Evolutionary conservation across 805 yeast species (phyloP), one percentile per base, ranked within the genome.

Genomic region (Candida peoriensis): DNA sequence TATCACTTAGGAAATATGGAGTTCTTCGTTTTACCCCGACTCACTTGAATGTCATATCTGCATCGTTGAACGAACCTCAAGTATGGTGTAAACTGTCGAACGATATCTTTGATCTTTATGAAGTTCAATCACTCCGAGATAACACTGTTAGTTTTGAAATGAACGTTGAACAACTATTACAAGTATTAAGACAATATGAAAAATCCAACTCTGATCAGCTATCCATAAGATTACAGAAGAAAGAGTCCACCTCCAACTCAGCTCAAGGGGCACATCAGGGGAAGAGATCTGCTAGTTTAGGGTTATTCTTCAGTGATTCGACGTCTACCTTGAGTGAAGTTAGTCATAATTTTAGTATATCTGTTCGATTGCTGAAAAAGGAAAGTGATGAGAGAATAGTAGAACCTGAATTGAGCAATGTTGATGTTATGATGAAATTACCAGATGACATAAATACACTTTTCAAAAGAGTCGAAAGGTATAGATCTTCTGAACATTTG

Each of bases 311-410:
- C 48, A 66, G 73, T 14, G 78, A 75, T 41, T 59, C 55, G 47
- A 61, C 55, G 23, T 53, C 55, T 33, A 54, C 56, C 34, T 45
- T 68, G 8, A 67, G 70, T 17, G 60, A 73, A 3, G 67, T 84
- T 13, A 70, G 72, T 41, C 87, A 81, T 48, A 70, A 83, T 7
- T 77, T 79, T 47, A 75, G 76, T 33, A 72, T 89, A 14, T 90
- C 95, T 0, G 84, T 84, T 2, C 64, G 78, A 44, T 62, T 84
- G 27, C 49, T 83, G 37, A 71, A 76, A 38, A 66, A 64, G 42
- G 71, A 67, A 12, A 76, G 72, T 39, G 78, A 75, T 37, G 67
- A 68, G 11, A 51, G 68, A 32, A 61, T 76, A 8, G 61, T 66
- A 14, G 93, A 83, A 49, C 96, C 96, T 0, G 73, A 69, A 47